phyloP scores from a whole-genome alignment of 2,329 filamentous ascomycete species.

The Hypocreales sp. region DNA sequence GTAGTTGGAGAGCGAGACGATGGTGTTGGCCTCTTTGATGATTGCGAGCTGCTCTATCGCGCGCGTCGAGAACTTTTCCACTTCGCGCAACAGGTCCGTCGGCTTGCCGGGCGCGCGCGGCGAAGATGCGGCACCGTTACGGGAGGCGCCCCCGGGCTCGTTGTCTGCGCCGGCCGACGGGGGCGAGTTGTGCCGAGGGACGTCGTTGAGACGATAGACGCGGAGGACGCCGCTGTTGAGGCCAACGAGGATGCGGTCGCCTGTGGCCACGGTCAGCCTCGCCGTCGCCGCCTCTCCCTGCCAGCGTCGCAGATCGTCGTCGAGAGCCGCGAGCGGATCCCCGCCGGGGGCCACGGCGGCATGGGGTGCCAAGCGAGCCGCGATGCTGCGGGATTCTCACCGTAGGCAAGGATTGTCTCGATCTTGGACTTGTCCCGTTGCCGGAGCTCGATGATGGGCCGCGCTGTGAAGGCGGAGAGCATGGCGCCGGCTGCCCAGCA shows the following conservation, averaged over 20 bases:
- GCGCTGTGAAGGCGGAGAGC: conserved; percentile 95
- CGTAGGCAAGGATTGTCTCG: conserved; percentile 86
- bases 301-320: no score
- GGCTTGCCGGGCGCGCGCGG: conserved; percentile 29
- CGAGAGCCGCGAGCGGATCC: no score
- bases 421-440: conserved; percentile 93
- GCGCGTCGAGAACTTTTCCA: conserved; percentile 85
- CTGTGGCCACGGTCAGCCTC: conserved; percentile 21
- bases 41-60: conserved; percentile 88
- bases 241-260: conserved; percentile 82
- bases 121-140: conserved; percentile 12
- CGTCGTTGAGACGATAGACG: conserved; percentile 80
- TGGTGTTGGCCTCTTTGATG: conserved; percentile 85
- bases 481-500: conserved; percentile 42
- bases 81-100: conserved; percentile 76
- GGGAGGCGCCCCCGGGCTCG: conserved; percentile 12
- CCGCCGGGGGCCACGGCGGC: no score
- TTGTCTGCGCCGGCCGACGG: conserved; percentile 9
- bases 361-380: neutral
- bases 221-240: conserved; percentile 79
- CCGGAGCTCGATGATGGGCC: conserved; percentile 92
- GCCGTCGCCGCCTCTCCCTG: no score
- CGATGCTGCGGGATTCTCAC: no score
- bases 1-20: conserved; percentile 83
- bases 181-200: conserved; percentile 19